Base-by-base conservation (phyloP, 108 stramenopile genomes). In the Nitzschia sp. region DNA sequence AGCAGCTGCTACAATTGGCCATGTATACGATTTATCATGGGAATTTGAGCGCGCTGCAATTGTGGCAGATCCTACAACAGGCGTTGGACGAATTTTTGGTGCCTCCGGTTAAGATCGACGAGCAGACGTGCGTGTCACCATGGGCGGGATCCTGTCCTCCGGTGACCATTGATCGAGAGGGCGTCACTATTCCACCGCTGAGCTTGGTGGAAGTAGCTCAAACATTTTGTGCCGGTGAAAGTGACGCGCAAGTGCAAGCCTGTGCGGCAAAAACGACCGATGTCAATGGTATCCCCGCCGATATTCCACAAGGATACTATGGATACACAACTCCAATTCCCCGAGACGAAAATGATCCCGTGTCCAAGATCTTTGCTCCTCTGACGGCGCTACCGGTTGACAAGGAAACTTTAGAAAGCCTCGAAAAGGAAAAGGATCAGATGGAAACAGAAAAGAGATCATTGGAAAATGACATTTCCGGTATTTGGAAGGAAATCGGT, bases 221-320 rank as follows among this genome's bases (percentile, higher is more conserved):
- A 60, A 46, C 30, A 33, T 73, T 75, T 64, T 87, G 86, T 38
- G 18, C 67, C 2, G 63, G 69, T 42, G 49, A 70, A 70, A 54
- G 48, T 0, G 32, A 32, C 6, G 67, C 48, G 1, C 24, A 19
- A 17, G 42, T 72, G 42, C 19, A 35, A 27, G 15, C 66, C 1
- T 67, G 66, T 25, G 29, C 66, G 5, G 53, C 32, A 0, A 34
- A 54, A 21, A 25, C 35, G n/a, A 21, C 21, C 9, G 34, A 35
- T 35, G 60, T 21, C 47, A 21, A 29, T 70, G 24, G 5, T 26
- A 32, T 46, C 74, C 74, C 80, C 11, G 8, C 59, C 0, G 35
- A 61, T 19, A 33, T 88, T 46, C 74, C 85, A 9, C 84, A 88
- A 69, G 90, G 90, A n/a, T 83, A 79, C 58, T 82, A 59, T 59